Evolutionary conservation across 2,329 filamentous ascomycete genomes (phyloP).

Genomic region (Raffaelea ambrosiae): DNA sequence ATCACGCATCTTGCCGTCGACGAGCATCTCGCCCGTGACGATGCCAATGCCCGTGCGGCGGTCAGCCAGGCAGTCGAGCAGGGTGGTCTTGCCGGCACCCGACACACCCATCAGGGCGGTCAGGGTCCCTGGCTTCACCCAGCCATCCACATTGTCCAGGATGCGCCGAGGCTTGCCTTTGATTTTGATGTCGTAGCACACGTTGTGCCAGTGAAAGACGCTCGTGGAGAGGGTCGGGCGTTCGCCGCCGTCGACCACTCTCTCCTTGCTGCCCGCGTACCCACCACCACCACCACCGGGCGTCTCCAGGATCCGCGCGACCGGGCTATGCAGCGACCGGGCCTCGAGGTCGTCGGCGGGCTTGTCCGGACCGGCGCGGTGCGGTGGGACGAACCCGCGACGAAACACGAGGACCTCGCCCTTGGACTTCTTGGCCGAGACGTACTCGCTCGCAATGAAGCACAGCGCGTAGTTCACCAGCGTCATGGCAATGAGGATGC

Average conservation of each 20-base stretch:
- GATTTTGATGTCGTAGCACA: slow-evolving; percentile 71
- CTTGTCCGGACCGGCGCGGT: not conserved
- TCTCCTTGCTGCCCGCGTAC: too few species aligned
- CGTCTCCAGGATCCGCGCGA: too few species aligned
- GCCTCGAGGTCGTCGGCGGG: not conserved
- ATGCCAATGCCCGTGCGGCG: slow-evolving; percentile 82
- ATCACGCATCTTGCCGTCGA: slow-evolving; percentile 59
- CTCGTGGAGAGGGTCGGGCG: too few species aligned
- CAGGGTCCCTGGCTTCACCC: slow-evolving; percentile 85
- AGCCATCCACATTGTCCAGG: slow-evolving; percentile 79
- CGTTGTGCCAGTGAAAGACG: slow-evolving; percentile 80
- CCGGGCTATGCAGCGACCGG: too few species aligned
- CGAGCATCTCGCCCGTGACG: slow-evolving; percentile 73
- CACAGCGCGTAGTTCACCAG: slow-evolving; percentile 51
- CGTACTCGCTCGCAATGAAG: slow-evolving; percentile 54
- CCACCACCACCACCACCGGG: too few species aligned
- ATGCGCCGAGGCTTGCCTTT: slow-evolving; percentile 71
- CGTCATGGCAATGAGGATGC: slow-evolving; percentile 57
- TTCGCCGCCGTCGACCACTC: too few species aligned
- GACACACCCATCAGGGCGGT: slow-evolving; percentile 88
- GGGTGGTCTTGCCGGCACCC: slow-evolving; percentile 84
- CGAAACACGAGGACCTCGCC: slow-evolving; percentile 68
- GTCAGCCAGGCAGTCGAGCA: slow-evolving; percentile 73
- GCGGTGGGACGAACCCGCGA: slow-evolving; percentile 51
- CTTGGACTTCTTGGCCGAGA: slow-evolving; percentile 60